Percentiles rank a stretch among this genome's conserved stretches.
These are phyloP conservation scores for Ceratocystis albifundus DNA, from an alignment of 2,329 filamentous ascomycete species.

Conservation along the genomic window DNA sequence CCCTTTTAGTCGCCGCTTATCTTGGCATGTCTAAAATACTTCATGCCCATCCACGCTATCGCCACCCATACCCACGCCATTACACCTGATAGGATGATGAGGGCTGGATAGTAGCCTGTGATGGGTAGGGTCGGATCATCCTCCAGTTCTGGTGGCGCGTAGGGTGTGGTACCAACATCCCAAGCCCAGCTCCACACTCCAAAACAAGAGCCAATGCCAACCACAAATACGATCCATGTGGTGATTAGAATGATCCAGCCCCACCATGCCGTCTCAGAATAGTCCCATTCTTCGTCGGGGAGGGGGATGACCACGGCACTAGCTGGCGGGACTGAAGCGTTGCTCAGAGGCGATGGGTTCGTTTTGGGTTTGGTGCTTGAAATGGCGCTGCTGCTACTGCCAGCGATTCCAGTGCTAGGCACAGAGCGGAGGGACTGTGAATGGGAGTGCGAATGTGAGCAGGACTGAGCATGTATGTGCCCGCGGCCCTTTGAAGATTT, in stretches of 20 bases:
- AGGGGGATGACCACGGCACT: constrained; percentile 28
- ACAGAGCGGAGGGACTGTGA: constrained; percentile 7
- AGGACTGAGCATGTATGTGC: constrained; percentile 1
- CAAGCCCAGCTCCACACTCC: constrained; percentile 98
- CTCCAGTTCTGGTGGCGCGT: constrained; percentile 87
- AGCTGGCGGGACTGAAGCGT: constrained; percentile 16
- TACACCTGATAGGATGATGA: constrained; percentile 84
- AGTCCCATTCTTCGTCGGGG: constrained; percentile 62
- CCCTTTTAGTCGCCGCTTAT: constrained; percentile 50
- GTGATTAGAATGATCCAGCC: constrained; percentile 84
- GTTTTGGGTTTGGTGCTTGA: constrained; percentile 12
- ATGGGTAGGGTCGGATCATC: constrained; percentile 92
- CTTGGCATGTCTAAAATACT: constrained; percentile 96
- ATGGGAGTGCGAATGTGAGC: constrained; percentile 1
- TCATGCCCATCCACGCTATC: constrained; percentile 97
- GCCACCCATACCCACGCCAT: constrained; percentile 99
- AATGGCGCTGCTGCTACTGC: not conserved
- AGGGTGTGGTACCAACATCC: constrained; percentile 93
- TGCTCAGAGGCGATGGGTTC: constrained; percentile 15
- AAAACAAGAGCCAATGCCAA: constrained; percentile 91
- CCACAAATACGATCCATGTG: constrained; percentile 92
- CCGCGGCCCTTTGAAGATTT: not conserved
- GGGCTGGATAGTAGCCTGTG: constrained; percentile 88
- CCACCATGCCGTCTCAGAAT: constrained; percentile 94
- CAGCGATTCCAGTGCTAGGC: not conserved